Base-by-base conservation (phyloP, 176 grass and related monocot genomes). In the Avena atlantica region DNA sequence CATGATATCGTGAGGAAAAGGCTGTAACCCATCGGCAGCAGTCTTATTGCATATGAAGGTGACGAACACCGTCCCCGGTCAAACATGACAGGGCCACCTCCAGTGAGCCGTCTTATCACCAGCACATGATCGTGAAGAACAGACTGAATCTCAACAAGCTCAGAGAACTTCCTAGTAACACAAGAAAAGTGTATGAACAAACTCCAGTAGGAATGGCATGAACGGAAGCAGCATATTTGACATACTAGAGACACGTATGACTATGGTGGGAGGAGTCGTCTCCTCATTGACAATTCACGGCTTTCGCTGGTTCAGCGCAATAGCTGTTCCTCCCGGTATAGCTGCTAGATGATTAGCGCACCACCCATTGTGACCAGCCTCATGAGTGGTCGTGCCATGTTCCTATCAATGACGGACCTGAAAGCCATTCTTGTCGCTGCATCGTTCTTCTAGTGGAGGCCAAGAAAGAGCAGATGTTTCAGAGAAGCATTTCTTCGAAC, bases 11-110 rank as follows among this genome's bases (percentile, higher is more conserved):
- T 0, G 42, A 44, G 42, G 95, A 92, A 81, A 98, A 12, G 93
- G 89, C 69, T 93, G 79, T 86, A 95, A 65, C 11, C 86, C 88
- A 19, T 83, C 19, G 1, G 95, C 44, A 23, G 72, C 87, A 63
- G 78, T 83, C 85, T 87, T 95, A 49, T 90, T 95, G 85, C 95
- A 98, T 86, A 98, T 92, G 19, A 93, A 92, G 23, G 95, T 90
- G 15, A 93, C 80, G 78, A 98, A 98, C 47, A 98, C 65, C 0
- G 93, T 95, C 36, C 90, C 93, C 77, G 75, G 78, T 98, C 93
- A 74, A 95, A 89, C 89, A 95, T 93, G 63, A 93, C 93, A 2
- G 95, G 92, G 20, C 89, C 93, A n/a, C 89, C 95, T 34, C 91
- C 93, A 27, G 83, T 90, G 81, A 93, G 93, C 83, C 93, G 92